Percentiles rank a stretch among this genome's conserved stretches.
Conservation (phyloP, 768 basidiomycete genomes). For the Leccinum rimulosum region DNA sequence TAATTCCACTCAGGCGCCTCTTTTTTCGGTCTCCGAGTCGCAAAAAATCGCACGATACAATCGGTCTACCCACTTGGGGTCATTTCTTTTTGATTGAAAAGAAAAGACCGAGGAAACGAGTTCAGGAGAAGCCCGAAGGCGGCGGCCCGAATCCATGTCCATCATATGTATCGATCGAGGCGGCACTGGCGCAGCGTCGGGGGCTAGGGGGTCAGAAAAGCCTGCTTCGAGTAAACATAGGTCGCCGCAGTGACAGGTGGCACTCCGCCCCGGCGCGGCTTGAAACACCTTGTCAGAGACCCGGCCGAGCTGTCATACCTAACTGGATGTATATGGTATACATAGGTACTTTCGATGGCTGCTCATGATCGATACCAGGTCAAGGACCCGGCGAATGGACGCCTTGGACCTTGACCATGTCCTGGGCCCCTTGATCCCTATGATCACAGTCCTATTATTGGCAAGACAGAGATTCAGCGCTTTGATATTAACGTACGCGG, state of each 20-base stretch:
- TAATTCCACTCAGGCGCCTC: background rate
- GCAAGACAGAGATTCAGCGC: background rate
- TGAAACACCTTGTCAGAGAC: background rate
- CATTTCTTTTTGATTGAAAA: background rate
- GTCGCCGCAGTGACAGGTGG: background rate
- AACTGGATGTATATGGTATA: background rate
- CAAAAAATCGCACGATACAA: slow-evolving; percentile 11
- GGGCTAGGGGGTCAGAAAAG: background rate
- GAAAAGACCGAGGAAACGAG: background rate
- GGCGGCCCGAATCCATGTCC: background rate
- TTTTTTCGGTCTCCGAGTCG: background rate
- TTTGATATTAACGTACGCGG: background rate
- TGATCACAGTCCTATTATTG: background rate
- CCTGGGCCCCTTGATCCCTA: background rate
- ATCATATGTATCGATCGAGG: background rate
- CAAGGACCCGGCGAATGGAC: background rate
- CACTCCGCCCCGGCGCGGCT: background rate
- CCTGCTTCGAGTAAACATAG: background rate
- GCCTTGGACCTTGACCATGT: background rate
- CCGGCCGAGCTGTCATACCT: background rate
- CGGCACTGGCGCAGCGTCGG: background rate
- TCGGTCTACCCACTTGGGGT: slow-evolving; percentile 5
- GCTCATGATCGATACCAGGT: background rate
- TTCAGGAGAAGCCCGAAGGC: background rate
- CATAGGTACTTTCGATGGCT: background rate